Base-by-base conservation (phyloP, 2,329 filamentous ascomycete species). In the Penicillium sp. region DNA sequence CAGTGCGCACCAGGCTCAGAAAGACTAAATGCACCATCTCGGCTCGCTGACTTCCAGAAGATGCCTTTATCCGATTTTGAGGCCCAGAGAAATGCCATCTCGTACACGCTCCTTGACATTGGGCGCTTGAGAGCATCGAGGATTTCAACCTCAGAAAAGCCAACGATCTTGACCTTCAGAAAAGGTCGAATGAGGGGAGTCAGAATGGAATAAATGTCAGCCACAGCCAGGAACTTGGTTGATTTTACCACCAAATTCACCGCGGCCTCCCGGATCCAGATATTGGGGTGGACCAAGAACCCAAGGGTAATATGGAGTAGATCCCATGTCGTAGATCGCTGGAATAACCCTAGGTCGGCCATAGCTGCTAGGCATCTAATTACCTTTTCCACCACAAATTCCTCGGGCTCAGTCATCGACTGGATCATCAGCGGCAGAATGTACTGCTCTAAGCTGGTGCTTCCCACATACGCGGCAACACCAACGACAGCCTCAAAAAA, bases 401-500 rank as follows among this genome's bases (percentile, higher is more conserved):
- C 93, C 73, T 99, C 94, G 0, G 90, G 85, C 62, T 99, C 94
- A 0, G 92, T 91, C 65, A 99, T 79, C 7, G 94, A 93, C 72
- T 97, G 94, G 3, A 97, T 84, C 91, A 99, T 97, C 14, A 99
- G 80, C 0, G 95, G 94, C 25, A 99, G 77, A 61, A 97, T 96
- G 65, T 97, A 99, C 63, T 96, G 92, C 73, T 99, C 94, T 29
- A 99, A 77, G 63, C 88, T 95, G 31, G 87, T 89, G 56, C 89
- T 92, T 26, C 94, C 94, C 31, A 97, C 84, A 64, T 96, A 96
- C 1, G 90, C 85, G 4, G 92, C 90, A 61, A 99, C 92, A 3
- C 92, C 93, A 15, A 97, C 90, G 25, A 97, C 91, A 0, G 92
- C 90, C 68, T 96, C 92, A 67, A 99, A 97, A 70, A 97, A 97